A percentile compares a stretch with the other conserved stretches of the same genome.
Conservation (phyloP, 345 rosid species). For the Murraya koenigii region DNA sequence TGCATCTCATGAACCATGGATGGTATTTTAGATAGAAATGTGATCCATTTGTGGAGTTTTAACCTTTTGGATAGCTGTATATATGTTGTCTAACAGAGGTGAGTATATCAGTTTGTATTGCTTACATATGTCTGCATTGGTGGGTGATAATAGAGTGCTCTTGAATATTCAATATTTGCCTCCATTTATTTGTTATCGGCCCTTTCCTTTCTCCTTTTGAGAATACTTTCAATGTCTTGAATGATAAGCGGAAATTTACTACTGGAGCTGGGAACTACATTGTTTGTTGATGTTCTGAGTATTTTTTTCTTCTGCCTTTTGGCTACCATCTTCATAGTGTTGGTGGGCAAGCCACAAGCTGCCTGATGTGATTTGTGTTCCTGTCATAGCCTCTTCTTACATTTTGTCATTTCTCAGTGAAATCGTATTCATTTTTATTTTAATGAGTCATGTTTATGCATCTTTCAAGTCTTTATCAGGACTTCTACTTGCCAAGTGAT, state of each 20-base stretch:
- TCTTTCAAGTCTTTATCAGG: too few species aligned
- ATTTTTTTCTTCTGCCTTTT: neutral
- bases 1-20: constrained; percentile 4
- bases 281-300: neutral
- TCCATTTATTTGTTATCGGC: neutral
- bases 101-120: constrained; percentile 25
- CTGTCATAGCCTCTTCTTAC: too few species aligned
- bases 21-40: neutral
- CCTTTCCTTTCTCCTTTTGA: neutral
- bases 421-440: too few species aligned
- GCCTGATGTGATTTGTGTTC: too few species aligned
- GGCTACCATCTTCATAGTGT: neutral
- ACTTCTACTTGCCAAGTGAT: too few species aligned
- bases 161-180: neutral
- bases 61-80: constrained; percentile 23
- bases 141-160: neutral
- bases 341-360: too few species aligned
- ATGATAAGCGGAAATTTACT: neutral
- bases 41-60: constrained; percentile 7
- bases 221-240: neutral
- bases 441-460: too few species aligned
- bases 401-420: too few species aligned
- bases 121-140: constrained; percentile 26
- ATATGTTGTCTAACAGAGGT: constrained; percentile 26
- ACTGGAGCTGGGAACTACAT: neutral